These are phyloP conservation scores for Teunomyces cretensis DNA, from an alignment of 805 yeast genomes.

Conservation along the genomic window DNA sequence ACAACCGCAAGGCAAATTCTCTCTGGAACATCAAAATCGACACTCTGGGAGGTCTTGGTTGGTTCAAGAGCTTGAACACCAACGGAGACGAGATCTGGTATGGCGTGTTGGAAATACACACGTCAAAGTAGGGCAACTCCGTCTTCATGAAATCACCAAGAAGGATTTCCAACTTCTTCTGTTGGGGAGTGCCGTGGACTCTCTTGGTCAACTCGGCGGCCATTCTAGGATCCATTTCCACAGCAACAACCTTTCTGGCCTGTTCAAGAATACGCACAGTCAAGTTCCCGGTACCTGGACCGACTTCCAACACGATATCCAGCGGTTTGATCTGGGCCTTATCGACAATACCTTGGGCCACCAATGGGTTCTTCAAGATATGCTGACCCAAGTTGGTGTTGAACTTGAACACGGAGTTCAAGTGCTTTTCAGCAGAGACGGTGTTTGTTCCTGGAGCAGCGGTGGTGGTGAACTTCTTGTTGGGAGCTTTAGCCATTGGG, in stretches of 20 bases:
- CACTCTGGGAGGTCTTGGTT: conserved; percentile 92
- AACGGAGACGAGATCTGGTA: conserved; percentile 96
- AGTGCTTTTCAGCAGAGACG: conserved; percentile 69
- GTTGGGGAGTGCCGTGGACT: conserved; percentile 94
- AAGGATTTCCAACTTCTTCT: conserved; percentile 85
- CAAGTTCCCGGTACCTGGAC: conserved; percentile 98
- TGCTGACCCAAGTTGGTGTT: conserved; percentile 97
- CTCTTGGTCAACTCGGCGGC: conserved; percentile 97
- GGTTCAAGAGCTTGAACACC: conserved; percentile 86
- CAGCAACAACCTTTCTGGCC: conserved; percentile 92
- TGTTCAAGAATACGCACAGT: conserved; percentile 90
- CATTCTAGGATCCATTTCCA: conserved; percentile 99
- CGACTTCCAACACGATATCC: conserved; percentile 92
- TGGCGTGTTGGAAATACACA: conserved; percentile 96
- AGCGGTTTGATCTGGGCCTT: conserved; percentile 91
- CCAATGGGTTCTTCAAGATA: conserved; percentile 90
- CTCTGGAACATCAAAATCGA: conserved; percentile 97
- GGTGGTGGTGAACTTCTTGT: conserved; percentile 55
- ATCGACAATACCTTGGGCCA: conserved; percentile 97
- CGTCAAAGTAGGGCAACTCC: conserved; percentile 90
- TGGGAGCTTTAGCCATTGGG: conserved; percentile 63
- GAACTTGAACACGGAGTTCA: conserved; percentile 89
- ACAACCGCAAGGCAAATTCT: conserved; percentile 88
- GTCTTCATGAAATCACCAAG: conserved; percentile 96
- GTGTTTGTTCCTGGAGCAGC: conserved; percentile 50